Evolutionary conservation across 2,329 filamentous ascomycete species (phyloP), one percentile per base, ranked within the genome.

Genomic region (Arachnomyces sp.): DNA sequence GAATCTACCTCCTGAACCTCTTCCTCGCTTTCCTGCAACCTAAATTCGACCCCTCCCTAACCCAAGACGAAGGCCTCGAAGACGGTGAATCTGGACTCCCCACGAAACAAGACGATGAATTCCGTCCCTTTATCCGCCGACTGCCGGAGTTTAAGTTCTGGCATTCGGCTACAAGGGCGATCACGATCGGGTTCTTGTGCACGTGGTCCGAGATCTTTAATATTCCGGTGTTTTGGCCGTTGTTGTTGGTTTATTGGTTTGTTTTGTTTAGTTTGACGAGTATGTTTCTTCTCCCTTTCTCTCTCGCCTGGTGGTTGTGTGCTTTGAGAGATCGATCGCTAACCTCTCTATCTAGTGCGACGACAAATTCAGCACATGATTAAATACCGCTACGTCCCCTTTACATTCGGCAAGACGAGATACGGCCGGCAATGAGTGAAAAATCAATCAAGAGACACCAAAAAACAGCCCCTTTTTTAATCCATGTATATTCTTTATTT

Each of bases 331-430:
- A 25, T 21, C 18, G 31, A 33, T 48, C 45, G 38, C 46, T 45
- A 15, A 33, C 15, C n/a, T 29, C 11, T 45, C 40, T 13, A 46
- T 17, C 15, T 32, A 94, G 88, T 98, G 92, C 81, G 92, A 67
- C 86, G 92, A 74, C 92, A 98, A 71, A 98, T 98, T 55, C 92
- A 98, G 72, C 92, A 96, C 71, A 98, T 98, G 92, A 90, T 98
- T 77, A 98, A 96, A 74, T 98, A 96, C 73, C 86, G 90, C 69
- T 98, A 95, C 62, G 88, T 95, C 21, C 88, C 89, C 31, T 95
- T 95, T 71, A 82, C 86, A 31, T 80, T 94, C 51, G 89, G 89
- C 66, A 95, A 95, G 78, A 75, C 85, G 49, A 81, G 78, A 60
- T 93, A 92, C 64, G 66, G 68, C 41, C 60, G 59, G 11, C 39